Evolutionary conservation across 257 asterid genomes (phyloP).

Genomic region (Przewalskia tangutica): DNA sequence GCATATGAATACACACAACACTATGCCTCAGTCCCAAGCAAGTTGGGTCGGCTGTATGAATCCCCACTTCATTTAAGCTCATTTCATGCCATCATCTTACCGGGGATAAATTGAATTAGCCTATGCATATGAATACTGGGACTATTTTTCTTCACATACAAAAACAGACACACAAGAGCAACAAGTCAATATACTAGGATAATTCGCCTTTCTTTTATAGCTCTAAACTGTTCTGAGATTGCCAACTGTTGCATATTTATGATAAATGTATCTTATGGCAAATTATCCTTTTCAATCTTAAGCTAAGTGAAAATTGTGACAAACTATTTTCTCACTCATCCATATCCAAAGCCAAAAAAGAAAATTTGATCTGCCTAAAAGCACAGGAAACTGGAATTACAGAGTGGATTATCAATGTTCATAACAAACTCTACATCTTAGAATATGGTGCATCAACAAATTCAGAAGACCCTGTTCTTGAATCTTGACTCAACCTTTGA

Average conservation of each 20-base stretch:
- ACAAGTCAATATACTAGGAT: not conserved
- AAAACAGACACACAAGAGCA: not conserved
- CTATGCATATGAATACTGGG: not conserved
- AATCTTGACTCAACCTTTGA: not conserved
- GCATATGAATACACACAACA: no score
- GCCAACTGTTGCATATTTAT: not conserved
- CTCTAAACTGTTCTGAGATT: not conserved
- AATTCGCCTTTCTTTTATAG: not conserved
- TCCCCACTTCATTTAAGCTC: no score
- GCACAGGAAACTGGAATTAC: not conserved
- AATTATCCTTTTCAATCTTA: not conserved
- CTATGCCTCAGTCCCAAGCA: no score
- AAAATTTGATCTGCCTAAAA: not conserved
- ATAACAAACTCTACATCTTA: no score
- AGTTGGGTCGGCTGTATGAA: no score
- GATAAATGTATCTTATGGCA: not conserved
- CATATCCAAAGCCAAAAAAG: not conserved
- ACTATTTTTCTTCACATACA: not conserved
- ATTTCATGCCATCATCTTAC: no score
- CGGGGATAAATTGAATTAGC: not conserved
- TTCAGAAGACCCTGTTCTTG: not conserved
- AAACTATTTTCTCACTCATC: not conserved
- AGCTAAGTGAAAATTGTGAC: not conserved
- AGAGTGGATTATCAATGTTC: not conserved
- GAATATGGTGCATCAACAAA: no score